Conservation (phyloP, 495 filamentous ascomycete genomes). For the Bryoglossum gracile region DNA sequence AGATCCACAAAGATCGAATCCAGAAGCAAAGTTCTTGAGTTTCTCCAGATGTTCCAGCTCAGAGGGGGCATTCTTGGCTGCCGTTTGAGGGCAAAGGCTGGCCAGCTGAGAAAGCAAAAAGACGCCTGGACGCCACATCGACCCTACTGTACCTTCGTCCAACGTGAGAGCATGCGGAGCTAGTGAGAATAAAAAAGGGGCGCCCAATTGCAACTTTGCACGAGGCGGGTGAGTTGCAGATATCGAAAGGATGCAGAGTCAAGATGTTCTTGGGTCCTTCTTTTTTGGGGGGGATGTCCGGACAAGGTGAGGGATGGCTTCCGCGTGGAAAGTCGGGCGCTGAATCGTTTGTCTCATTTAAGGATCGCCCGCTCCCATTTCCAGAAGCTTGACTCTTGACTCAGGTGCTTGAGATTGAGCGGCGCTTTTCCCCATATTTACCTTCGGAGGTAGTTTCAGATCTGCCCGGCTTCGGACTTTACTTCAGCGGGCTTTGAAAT, state of each 20-base stretch:
- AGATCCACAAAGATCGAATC: too few relatives aligned
- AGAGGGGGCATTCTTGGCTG: background rate
- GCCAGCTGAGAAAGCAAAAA: background rate
- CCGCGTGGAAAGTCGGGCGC: background rate
- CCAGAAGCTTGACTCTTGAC: too few relatives aligned
- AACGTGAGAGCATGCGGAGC: background rate
- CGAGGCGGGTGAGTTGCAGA: background rate
- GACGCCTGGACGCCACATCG: background rate
- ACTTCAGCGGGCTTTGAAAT: too few relatives aligned
- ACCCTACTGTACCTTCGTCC: too few relatives aligned
- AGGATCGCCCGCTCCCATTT: background rate
- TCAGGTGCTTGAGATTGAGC: too few relatives aligned
- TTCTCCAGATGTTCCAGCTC: too few relatives aligned
- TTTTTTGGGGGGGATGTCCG: background rate
- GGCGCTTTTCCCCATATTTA: too few relatives aligned
- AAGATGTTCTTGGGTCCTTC: background rate
- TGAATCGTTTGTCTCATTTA: background rate
- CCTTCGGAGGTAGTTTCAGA: too few relatives aligned
- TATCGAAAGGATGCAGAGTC: background rate
- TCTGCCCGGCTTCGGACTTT: too few relatives aligned
- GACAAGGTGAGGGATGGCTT: background rate
- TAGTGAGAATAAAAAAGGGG: background rate
- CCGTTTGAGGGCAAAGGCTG: background rate
- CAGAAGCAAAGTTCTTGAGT: too few relatives aligned
- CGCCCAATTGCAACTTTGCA: background rate